phyloP scores from a whole-genome alignment of 2,329 filamentous ascomycete genomes.

The Zalaria sp. region DNA sequence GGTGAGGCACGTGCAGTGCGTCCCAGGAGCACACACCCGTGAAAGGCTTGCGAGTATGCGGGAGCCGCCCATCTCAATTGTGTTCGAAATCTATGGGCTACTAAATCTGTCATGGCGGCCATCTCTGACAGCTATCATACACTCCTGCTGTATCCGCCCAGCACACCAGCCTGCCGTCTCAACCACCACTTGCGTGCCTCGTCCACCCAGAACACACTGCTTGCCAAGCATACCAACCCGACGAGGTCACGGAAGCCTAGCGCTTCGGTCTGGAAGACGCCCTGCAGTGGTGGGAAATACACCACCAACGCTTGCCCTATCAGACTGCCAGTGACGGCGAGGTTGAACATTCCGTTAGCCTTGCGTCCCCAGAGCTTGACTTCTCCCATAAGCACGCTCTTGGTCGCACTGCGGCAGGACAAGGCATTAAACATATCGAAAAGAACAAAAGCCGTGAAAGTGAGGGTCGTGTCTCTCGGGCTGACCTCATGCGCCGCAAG shows the following conservation, averaged over 20 bases:
- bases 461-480: slow-evolving; percentile 95
- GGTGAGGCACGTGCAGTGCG: too few species aligned
- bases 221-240: slow-evolving; percentile 60
- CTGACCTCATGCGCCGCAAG: slow-evolving; percentile 46
- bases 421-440: slow-evolving; percentile 99
- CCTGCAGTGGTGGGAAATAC: slow-evolving; percentile 86
- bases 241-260: slow-evolving; percentile 61
- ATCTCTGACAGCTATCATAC: neutral
- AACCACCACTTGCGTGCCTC: slow-evolving; percentile 68
- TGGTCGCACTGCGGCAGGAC: slow-evolving; percentile 79
- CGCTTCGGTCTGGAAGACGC: slow-evolving; percentile 90
- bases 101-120: too few species aligned
- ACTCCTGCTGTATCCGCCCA: slow-evolving; percentile 3
- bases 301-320: slow-evolving; percentile 82
- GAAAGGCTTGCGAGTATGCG: too few species aligned
- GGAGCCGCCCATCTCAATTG: too few species aligned
- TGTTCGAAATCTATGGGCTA: too few species aligned
- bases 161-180: slow-evolving; percentile 25
- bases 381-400: slow-evolving; percentile 78
- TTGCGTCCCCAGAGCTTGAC: slow-evolving; percentile 50
- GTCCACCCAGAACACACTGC: slow-evolving; percentile 89
- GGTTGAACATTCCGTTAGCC: slow-evolving; percentile 90
- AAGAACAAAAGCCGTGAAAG: slow-evolving; percentile 95
- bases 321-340: slow-evolving; percentile 75
- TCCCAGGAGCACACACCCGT: too few species aligned